These are phyloP conservation scores for Carex littledalei DNA, from an alignment of 176 grass and related monocot species.

Conservation along the genomic window DNA sequence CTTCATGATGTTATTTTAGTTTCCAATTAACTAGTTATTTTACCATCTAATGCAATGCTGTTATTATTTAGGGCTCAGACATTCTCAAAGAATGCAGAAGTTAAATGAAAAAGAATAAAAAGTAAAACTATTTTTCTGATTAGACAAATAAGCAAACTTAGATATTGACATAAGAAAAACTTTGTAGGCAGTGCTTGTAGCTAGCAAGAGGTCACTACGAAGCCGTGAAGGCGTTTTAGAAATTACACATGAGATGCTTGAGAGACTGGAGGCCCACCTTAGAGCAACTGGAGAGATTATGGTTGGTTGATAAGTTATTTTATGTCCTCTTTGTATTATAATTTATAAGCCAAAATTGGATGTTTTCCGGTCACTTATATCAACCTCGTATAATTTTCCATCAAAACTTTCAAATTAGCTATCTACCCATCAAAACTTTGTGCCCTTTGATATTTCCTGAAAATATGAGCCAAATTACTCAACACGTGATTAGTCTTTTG, in stretches of 20 bases:
- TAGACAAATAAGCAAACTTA: neutral
- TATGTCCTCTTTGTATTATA: no score
- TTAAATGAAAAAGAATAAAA: neutral
- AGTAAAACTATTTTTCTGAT: neutral
- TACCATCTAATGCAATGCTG: neutral
- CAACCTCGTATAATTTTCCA: neutral
- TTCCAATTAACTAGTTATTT: neutral
- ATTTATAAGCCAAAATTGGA: neutral
- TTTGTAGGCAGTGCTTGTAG: conserved; percentile 75
- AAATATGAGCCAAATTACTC: neutral
- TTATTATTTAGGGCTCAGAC: neutral
- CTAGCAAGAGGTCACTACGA: conserved; percentile 66
- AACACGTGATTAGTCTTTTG: neutral
- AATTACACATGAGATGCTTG: conserved; percentile 91
- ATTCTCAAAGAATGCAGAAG: neutral
- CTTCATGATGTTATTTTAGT: neutral
- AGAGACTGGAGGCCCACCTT: conserved; percentile 96
- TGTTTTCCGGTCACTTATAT: neutral
- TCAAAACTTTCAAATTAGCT: neutral
- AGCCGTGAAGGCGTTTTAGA: conserved; percentile 66
- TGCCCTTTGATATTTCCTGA: neutral
- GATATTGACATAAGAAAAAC: neutral
- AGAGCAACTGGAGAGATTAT: conserved; percentile 56
- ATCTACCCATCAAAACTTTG: neutral
- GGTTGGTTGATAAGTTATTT: conserved; percentile 36